Conservation (phyloP, 2,329 filamentous ascomycete genomes). For the Aaosphaeria pasadenensis region DNA sequence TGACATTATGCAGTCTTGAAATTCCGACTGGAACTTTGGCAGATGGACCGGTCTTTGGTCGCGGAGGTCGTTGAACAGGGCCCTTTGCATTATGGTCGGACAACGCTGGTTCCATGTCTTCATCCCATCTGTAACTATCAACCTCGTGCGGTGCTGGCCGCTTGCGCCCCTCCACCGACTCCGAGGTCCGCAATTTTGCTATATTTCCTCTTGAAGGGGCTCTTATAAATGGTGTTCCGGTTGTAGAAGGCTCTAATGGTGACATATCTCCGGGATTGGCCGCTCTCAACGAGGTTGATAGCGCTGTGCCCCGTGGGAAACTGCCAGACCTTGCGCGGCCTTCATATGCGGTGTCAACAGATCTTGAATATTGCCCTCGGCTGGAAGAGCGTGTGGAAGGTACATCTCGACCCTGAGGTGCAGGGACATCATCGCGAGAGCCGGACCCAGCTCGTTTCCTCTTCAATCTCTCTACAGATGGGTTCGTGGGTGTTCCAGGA, state of each 20-base stretch:
- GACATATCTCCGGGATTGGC: conserved; percentile 27
- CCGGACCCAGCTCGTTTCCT: conserved; percentile 29
- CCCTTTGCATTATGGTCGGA: conserved; percentile 28
- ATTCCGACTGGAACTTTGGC: conserved; percentile 78
- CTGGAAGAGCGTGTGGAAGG: conserved; percentile 16
- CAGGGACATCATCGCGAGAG: conserved; percentile 16
- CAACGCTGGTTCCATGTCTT: conserved; percentile 36
- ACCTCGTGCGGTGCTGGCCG: conserved; percentile 37
- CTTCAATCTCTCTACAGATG: conserved; percentile 31
- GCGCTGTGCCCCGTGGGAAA: conserved; percentile 5
- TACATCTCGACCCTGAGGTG: conserved; percentile 26
- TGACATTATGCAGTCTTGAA: conserved; percentile 85
- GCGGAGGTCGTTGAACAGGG: conserved; percentile 15
- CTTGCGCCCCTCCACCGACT: conserved; percentile 19
- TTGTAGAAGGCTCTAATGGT: conserved; percentile 34
- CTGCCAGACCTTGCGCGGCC: not conserved
- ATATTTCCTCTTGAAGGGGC: conserved; percentile 44
- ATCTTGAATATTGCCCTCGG: conserved; percentile 24
- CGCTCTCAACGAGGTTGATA: conserved; percentile 27
- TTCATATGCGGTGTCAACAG: conserved; percentile 23
- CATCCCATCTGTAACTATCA: conserved; percentile 51
- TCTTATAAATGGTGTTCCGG: conserved; percentile 51
- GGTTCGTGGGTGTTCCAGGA: conserved; percentile 28
- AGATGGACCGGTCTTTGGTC: conserved; percentile 32
- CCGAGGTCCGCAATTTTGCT: conserved; percentile 17